Percentiles rank a stretch among this genome's conserved stretches.
Conservation (phyloP, 2,329 filamentous ascomycete species). For the Ophiostoma quercus region DNA sequence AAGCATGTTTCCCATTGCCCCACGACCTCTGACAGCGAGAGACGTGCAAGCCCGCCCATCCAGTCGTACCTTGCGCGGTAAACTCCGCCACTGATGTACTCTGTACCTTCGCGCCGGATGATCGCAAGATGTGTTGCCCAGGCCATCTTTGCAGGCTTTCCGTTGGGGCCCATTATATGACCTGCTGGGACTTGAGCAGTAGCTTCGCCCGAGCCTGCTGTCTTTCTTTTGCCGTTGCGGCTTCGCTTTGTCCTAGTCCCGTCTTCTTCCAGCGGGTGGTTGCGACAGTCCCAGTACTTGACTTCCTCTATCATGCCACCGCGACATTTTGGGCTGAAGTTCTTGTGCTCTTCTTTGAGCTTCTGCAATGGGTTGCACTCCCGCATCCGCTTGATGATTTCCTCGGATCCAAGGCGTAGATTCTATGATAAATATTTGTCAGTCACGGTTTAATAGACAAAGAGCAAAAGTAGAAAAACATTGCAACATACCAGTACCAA, state of each 20-base stretch:
- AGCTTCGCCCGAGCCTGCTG: background rate
- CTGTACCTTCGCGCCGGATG: conserved; percentile 14
- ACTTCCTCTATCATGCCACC: background rate
- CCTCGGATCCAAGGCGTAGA: background rate
- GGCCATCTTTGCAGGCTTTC: conserved; percentile 5
- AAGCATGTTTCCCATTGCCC: conserved; percentile 19
- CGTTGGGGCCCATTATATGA: background rate
- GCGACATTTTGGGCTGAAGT: conserved; percentile 4
- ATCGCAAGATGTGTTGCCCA: conserved; percentile 23
- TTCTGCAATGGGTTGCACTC: conserved; percentile 20
- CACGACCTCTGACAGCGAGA: conserved; percentile 15
- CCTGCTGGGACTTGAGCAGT: background rate
- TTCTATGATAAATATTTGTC: background rate
- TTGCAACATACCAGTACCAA: background rate
- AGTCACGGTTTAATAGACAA: background rate
- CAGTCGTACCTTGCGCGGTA: conserved; percentile 15
- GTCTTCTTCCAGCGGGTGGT: background rate
- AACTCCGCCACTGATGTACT: conserved; percentile 17
- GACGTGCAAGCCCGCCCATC: conserved; percentile 18
- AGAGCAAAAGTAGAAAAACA: background rate
- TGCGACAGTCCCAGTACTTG: conserved; percentile 3
- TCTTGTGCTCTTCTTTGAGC: background rate
- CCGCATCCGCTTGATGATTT: background rate
- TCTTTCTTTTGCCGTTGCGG: background rate
- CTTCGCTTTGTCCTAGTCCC: background rate